Conservation (phyloP, 352 stramenopile species). For the Peronospora destructor region DNA sequence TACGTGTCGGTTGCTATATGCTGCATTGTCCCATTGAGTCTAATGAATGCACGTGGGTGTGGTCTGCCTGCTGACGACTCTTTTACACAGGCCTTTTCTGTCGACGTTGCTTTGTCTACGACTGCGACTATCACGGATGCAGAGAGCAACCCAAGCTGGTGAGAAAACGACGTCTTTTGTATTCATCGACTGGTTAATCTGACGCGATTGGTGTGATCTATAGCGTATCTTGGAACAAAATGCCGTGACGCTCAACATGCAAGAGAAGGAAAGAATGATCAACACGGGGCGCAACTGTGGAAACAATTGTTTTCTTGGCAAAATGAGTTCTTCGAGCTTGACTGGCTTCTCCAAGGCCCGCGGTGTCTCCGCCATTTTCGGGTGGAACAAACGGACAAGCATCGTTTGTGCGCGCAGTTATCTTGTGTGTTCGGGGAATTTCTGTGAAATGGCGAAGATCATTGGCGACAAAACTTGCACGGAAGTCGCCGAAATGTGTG, state of each 20-base stretch:
- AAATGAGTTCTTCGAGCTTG: slow-evolving; percentile 23
- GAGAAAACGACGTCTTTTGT: background rate
- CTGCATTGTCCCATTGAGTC: background rate
- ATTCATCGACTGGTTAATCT: slow-evolving; percentile 2
- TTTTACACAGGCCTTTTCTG: slow-evolving; percentile 56
- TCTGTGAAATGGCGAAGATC: slow-evolving; percentile 68
- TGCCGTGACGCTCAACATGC: slow-evolving; percentile 35
- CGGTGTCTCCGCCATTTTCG: slow-evolving; percentile 41
- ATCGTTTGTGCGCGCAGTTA: slow-evolving; percentile 56
- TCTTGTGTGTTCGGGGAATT: slow-evolving; percentile 64
- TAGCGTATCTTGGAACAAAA: slow-evolving; percentile 64
- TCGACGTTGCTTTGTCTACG: slow-evolving; percentile 74
- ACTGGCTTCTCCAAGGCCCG: slow-evolving; percentile 45
- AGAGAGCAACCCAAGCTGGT: slow-evolving; percentile 52
- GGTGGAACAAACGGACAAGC: slow-evolving; percentile 38
- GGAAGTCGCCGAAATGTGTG: slow-evolving; percentile 70
- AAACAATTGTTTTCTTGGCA: slow-evolving; percentile 67
- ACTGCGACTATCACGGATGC: slow-evolving; percentile 79
- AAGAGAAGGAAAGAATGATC: slow-evolving; percentile 34
- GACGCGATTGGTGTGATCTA: slow-evolving; percentile 4
- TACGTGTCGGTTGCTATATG: slow-evolving; percentile 16
- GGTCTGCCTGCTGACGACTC: background rate
- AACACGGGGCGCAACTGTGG: slow-evolving; percentile 65
- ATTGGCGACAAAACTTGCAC: slow-evolving; percentile 60
- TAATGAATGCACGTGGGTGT: background rate